These are phyloP conservation scores for Sphenostylis stenocarpa DNA, from an alignment of 306 rosid genomes.

Conservation along the genomic window DNA sequence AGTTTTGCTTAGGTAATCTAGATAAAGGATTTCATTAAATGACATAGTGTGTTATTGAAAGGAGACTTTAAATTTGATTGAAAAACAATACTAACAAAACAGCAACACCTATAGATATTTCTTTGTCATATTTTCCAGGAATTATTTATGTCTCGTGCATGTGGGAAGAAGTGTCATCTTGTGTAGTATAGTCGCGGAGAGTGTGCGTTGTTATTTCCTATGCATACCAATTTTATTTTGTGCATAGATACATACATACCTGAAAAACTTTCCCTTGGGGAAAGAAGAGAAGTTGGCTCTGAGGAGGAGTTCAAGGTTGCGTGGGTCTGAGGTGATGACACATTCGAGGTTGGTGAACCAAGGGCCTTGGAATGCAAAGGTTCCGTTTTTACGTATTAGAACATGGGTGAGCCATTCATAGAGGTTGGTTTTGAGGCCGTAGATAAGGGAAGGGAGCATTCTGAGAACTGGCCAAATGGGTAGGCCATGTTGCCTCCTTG, in stretches of 20 bases:
- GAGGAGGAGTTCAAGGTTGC: slow-evolving; percentile 78
- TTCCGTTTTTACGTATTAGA: slow-evolving; percentile 52
- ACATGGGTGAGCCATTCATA: slow-evolving; percentile 70
- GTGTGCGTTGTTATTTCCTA: too few relatives aligned
- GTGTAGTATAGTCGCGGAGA: too few relatives aligned
- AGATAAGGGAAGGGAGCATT: slow-evolving; percentile 72
- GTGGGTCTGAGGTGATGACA: slow-evolving; percentile 76
- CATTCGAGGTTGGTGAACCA: slow-evolving; percentile 59
- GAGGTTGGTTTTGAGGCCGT: slow-evolving; percentile 40
- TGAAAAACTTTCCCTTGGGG: slow-evolving; percentile 82
- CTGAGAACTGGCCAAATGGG: slow-evolving; percentile 82
- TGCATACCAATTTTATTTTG: too few relatives aligned
- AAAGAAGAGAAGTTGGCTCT: slow-evolving; percentile 68
- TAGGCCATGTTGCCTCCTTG: slow-evolving; percentile 57
- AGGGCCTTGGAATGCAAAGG: slow-evolving; percentile 71
- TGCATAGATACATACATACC: slow-evolving; percentile 27
- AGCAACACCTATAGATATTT: too few relatives aligned
- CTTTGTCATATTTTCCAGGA: too few relatives aligned
- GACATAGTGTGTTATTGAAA: too few relatives aligned
- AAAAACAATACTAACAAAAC: too few relatives aligned
- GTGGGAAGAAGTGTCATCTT: too few relatives aligned
- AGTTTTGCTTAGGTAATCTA: too few relatives aligned
- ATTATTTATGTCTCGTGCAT: not conserved
- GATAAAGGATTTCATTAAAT: not conserved
- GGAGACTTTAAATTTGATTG: too few relatives aligned